phyloP scores from a whole-genome alignment of 108 stramenopile genomes.

The Seminavis robusta region DNA sequence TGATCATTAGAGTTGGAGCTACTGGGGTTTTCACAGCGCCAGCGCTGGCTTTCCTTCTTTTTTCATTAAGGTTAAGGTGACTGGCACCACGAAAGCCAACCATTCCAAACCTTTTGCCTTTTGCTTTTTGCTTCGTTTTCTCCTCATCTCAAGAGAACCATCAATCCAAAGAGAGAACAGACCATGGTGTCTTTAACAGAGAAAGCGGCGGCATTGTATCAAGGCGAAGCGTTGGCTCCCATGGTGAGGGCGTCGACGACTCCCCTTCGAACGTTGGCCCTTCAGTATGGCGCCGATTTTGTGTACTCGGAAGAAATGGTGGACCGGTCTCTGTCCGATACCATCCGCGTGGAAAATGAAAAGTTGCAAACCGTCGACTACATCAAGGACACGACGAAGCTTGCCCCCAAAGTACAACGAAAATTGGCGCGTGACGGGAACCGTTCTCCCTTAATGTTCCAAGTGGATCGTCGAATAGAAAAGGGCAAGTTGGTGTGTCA shows the following conservation, averaged over 20 bases:
- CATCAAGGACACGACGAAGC: slow-evolving; percentile 42
- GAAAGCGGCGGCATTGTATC: slow-evolving; percentile 35
- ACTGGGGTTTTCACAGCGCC: no score
- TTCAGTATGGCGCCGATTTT: slow-evolving; percentile 87
- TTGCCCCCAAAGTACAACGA: slow-evolving; percentile 47
- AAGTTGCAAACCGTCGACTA: slow-evolving; percentile 86
- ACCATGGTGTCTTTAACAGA: no score
- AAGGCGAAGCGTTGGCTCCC: slow-evolving; percentile 63
- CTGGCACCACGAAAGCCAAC: no score
- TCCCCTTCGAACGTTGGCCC: slow-evolving; percentile 84
- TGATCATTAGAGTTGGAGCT: no score
- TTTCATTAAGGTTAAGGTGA: no score
- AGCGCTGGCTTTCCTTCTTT: no score
- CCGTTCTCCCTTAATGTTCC: slow-evolving; percentile 55
- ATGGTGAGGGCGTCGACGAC: slow-evolving; percentile 93
- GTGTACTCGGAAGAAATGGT: slow-evolving; percentile 95
- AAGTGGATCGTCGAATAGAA: slow-evolving; percentile 75
- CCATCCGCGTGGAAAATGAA: slow-evolving; percentile 61
- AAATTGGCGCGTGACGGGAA: slow-evolving; percentile 40
- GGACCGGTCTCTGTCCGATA: slow-evolving; percentile 75
- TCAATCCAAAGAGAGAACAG: no score
- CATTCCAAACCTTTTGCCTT: no score
- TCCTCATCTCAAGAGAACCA: no score
- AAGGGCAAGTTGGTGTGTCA: slow-evolving; percentile 83
- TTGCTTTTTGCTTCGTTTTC: no score